phyloP scores from a whole-genome alignment of 202 grass and related monocot species.

The Bolboschoenoplectus hybrid region DNA sequence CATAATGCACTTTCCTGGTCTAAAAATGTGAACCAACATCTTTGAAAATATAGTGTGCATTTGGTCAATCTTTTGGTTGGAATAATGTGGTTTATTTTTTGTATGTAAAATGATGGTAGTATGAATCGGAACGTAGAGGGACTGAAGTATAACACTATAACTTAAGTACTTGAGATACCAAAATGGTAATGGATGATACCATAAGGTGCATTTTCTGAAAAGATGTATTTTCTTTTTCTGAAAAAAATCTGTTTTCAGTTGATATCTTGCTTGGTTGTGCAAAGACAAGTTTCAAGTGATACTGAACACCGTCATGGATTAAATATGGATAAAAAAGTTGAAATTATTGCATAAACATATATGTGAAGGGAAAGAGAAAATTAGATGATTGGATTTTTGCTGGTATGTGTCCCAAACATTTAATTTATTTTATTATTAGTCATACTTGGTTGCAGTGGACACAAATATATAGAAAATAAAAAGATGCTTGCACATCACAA shows the following conservation, averaged over 20 bases:
- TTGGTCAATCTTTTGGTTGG: not conserved
- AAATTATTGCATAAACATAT: not conserved
- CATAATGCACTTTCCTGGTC: not conserved
- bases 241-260: not conserved
- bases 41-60: not conserved
- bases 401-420: not conserved
- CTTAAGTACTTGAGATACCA: not conserved
- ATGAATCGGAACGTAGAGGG: not conserved
- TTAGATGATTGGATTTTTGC: not conserved
- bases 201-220: not conserved
- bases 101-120: constrained; percentile 1
- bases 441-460: not conserved
- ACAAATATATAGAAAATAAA: constrained; percentile 5
- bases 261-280: not conserved
- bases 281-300: not conserved
- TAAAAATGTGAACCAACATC: not conserved
- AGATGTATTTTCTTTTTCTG: not conserved
- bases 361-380: not conserved
- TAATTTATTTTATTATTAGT: not conserved
- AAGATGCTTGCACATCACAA: not conserved
- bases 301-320: not conserved
- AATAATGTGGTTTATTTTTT: not conserved
- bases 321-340: not conserved
- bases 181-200: not conserved
- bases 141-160: not conserved